Evolutionary conservation across 1,139 yeast species (phyloP), one percentile per base, ranked within the genome.

Genomic region (Taphrina communis): DNA sequence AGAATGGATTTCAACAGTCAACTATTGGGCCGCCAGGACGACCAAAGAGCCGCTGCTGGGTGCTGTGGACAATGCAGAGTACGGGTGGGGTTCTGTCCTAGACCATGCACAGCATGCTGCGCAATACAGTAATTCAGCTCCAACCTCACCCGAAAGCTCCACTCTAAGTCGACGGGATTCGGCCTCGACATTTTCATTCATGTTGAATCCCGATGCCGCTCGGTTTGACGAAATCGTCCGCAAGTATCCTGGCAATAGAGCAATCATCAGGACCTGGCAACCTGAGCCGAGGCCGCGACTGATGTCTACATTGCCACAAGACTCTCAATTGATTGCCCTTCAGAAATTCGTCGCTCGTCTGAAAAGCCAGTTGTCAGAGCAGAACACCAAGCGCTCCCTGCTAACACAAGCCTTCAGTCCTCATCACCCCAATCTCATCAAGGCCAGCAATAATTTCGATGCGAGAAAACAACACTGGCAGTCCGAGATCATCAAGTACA

Each of bases 21-120:
- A 91, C 78, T 91, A 90, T 77, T 91, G 97, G 97, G 91, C 96
- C 1, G 89, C 95, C 1, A 83, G 94, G 73, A 85, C 88, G 48
- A 88, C 96, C 14, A 88, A 92, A 17, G 87, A 89, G 41, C 97
- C 97, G 0, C 77, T 83, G 2, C 78, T 81, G 31, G 87, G 84
- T 70, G 79, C 90, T 70, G 85, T 90, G 12, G 84, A 92, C 1
- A 88, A 89, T 58, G 84, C 86, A 59, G 96, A 91, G 75, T 90
- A 87, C 76, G 97, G 97, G 4, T 92, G 97, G 97, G 84, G 75
- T 19, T 57, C 48, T n/a, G 52, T 55, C 55, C 68, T 53, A 19
- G 58, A 53, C 6, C 41, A 53, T 36, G 42, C 42, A 12, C 42
- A 19, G 41, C 58, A 38, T 17, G 52, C 69, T 19, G 50, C 62